A percentile compares a stretch with the other conserved stretches of the same genome.
phyloP scores from a whole-genome alignment of 2,329 filamentous ascomycete species.

The Cladosporium sp. region DNA sequence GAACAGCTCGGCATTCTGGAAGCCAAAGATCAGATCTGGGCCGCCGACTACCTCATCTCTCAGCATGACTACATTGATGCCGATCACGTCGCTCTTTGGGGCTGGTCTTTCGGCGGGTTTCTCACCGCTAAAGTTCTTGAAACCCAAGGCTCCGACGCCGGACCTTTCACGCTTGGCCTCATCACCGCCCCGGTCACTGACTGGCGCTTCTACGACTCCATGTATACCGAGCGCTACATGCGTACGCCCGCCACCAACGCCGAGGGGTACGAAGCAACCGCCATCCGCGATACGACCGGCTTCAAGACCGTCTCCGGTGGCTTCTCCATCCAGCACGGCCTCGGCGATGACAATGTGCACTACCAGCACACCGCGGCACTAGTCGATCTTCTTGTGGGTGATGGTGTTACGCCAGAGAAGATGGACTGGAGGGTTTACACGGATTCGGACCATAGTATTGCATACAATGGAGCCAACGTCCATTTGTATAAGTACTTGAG shows the following conservation, averaged over 20 bases:
- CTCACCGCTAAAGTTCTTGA: conserved; percentile 62
- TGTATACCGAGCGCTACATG: conserved; percentile 71
- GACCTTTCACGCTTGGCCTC: conserved; percentile 56
- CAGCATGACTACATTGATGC: conserved; percentile 51
- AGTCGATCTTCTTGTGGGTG: conserved; percentile 55
- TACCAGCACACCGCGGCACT: conserved; percentile 61
- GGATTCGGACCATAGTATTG: conserved; percentile 58
- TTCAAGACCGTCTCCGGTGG: conserved; percentile 58
- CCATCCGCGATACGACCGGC: conserved; percentile 51
- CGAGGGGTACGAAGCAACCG: conserved; percentile 55
- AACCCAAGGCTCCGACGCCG: conserved; percentile 40
- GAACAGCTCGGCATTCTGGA: conserved; percentile 58
- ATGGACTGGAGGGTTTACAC: conserved; percentile 60
- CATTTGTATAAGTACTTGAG: conserved; percentile 61
- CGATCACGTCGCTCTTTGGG: conserved; percentile 59
- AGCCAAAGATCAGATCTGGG: conserved; percentile 61
- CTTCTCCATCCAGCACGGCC: conserved; percentile 59
- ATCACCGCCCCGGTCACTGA: conserved; percentile 62
- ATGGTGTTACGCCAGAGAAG: conserved; percentile 53
- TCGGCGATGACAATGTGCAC: conserved; percentile 66
- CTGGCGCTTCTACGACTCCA: conserved; percentile 65
- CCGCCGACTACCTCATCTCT: conserved; percentile 50
- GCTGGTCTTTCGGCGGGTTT: conserved; percentile 64
- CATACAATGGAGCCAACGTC: conserved; percentile 48
- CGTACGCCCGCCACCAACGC: conserved; percentile 53